Conservation (phyloP, 1,284 basidiomycete genomes). For the Chondrostereum purpureum region DNA sequence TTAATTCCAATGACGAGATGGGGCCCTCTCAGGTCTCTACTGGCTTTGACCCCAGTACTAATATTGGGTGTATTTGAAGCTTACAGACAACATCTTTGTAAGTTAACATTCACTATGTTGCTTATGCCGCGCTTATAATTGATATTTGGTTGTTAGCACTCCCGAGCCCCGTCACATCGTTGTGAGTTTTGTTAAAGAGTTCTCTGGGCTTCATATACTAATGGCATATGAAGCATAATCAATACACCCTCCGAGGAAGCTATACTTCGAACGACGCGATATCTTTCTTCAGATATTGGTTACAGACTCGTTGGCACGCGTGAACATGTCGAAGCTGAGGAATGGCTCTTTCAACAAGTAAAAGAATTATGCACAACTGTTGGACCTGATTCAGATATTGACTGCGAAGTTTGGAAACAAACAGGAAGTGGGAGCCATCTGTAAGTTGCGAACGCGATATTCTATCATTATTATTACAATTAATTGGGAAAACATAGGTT, state of each 20-base stretch:
- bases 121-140: neutral
- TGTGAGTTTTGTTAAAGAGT: neutral
- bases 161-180: neutral
- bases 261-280: constrained; percentile 54
- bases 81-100: neutral
- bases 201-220: neutral
- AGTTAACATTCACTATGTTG: neutral
- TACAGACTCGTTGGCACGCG: constrained; percentile 89
- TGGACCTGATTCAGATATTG: constrained; percentile 51
- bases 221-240: neutral
- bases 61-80: neutral
- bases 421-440: constrained; percentile 79
- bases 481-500: too few species aligned
- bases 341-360: constrained; percentile 74
- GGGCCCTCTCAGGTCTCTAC: neutral
- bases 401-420: constrained; percentile 87
- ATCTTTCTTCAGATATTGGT: constrained; percentile 80
- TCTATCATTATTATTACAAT: too few species aligned
- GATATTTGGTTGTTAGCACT: neutral
- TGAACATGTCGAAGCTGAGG: constrained; percentile 82
- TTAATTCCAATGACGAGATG: too few species aligned
- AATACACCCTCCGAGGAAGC: constrained; percentile 50
- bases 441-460: too few species aligned
- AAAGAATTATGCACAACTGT: constrained; percentile 43
- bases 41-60: neutral